Evolutionary conservation across 2,329 filamentous ascomycete species (phyloP).

Genomic region (Hypoxylon sp.): DNA sequence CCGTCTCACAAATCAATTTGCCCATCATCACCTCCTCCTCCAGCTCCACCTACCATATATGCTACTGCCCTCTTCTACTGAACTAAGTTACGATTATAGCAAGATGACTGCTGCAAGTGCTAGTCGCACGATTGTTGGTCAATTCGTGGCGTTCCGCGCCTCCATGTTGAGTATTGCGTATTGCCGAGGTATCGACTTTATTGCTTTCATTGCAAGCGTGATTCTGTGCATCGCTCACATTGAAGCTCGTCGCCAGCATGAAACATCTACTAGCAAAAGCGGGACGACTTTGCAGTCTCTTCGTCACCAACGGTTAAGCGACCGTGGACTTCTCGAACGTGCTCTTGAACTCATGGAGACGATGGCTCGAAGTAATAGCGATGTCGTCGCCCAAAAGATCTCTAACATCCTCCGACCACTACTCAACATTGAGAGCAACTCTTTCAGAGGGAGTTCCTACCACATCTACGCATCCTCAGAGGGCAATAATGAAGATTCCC

Average conservation of each 20-base stretch:
- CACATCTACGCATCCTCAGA: slow-evolving; percentile 27
- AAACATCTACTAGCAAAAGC: slow-evolving; percentile 13
- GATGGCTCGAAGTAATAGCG: slow-evolving; percentile 45
- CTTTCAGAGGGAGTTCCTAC: slow-evolving; percentile 26
- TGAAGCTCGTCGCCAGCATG: slow-evolving; percentile 49
- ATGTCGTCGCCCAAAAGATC: slow-evolving; percentile 54
- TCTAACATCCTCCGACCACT: slow-evolving; percentile 55
- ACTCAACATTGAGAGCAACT: slow-evolving; percentile 57
- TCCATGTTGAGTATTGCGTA: slow-evolving; percentile 53
- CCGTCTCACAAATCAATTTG: slow-evolving; percentile 60
- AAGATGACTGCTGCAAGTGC: slow-evolving; percentile 59
- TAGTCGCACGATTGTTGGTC: slow-evolving; percentile 60
- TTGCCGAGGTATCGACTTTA: slow-evolving; percentile 61
- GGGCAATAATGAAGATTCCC: slow-evolving; percentile 46
- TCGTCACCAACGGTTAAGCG: slow-evolving; percentile 59
- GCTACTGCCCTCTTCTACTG: slow-evolving; percentile 55
- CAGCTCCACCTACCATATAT: slow-evolving; percentile 64
- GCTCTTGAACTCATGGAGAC: slow-evolving; percentile 55
- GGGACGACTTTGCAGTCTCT: slow-evolving; percentile 53
- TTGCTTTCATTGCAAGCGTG: slow-evolving; percentile 59
- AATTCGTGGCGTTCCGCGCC: slow-evolving; percentile 58
- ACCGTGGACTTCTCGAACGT: slow-evolving; percentile 61
- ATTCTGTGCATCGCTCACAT: slow-evolving; percentile 61
- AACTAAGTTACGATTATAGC: slow-evolving; percentile 56
- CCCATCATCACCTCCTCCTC: slow-evolving; percentile 60